Evolutionary conservation across 2,329 filamentous ascomycete genomes (phyloP).

Genomic region (Daldinia sp.): DNA sequence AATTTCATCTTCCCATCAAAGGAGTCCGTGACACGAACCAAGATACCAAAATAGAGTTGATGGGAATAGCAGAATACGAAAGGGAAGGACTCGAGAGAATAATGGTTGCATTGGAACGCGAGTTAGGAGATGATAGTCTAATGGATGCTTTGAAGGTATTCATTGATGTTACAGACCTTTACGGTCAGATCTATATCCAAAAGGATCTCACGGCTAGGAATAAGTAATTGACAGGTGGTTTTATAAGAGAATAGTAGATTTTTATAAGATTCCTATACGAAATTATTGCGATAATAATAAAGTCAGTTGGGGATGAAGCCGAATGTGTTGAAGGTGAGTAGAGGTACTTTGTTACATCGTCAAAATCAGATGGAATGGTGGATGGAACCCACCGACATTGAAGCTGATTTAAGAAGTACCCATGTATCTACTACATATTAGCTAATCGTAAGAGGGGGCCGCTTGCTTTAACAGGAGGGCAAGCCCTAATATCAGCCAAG

Average conservation of each 20-base stretch:
- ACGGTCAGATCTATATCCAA: neutral
- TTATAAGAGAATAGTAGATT: too few species aligned
- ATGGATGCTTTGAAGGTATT: neutral
- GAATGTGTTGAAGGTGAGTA: too few species aligned
- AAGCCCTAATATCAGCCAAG: slow-evolving; percentile 31
- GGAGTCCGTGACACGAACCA: too few species aligned
- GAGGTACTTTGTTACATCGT: too few species aligned
- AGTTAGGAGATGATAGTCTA: neutral
- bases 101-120: neutral
- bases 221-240: too few species aligned
- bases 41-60: neutral
- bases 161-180: neutral
- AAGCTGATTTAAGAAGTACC: too few species aligned
- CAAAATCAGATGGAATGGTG: too few species aligned
- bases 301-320: too few species aligned
- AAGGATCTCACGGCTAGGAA: neutral
- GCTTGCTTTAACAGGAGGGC: slow-evolving; percentile 8
- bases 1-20: neutral
- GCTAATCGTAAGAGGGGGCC: neutral
- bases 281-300: too few species aligned
- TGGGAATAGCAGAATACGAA: neutral
- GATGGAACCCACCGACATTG: too few species aligned
- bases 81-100: neutral
- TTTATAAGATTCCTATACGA: too few species aligned
- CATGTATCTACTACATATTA: too few species aligned